Evolutionary conservation across 345 rosid genomes (phyloP).

Genomic region (Camelina laxa): DNA sequence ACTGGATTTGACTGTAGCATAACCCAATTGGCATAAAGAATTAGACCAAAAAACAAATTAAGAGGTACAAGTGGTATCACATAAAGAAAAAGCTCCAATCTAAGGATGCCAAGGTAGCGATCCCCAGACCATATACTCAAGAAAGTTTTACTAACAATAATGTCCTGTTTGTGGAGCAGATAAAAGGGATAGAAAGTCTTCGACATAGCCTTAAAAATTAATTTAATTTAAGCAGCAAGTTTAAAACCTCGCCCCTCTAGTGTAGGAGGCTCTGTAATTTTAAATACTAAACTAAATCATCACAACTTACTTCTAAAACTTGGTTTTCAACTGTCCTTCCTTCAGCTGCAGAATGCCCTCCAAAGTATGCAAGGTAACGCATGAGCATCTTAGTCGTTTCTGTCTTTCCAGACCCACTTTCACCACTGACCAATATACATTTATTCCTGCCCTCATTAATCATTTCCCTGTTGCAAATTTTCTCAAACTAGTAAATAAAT

Average conservation of each 20-base stretch:
- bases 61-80: conserved; percentile 18
- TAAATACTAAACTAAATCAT: conserved; percentile 4
- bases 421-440: conserved; percentile 92
- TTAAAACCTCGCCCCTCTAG: neutral
- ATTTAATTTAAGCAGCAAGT: neutral
- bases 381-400: conserved; percentile 95
- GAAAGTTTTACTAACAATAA: conserved; percentile 17
- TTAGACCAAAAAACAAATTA: conserved; percentile 25
- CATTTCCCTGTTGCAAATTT: conserved; percentile 66
- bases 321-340: conserved; percentile 79
- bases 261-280: conserved; percentile 10
- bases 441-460: conserved; percentile 75
- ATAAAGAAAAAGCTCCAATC: conserved; percentile 18
- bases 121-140: conserved; percentile 3
- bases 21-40: conserved; percentile 19
- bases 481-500: conserved; percentile 30
- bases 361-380: conserved; percentile 88
- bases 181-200: conserved; percentile 9
- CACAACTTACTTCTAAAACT: conserved; percentile 75
- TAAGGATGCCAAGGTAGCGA: conserved; percentile 7
- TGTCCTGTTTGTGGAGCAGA: neutral
- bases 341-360: conserved; percentile 68
- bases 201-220: conserved; percentile 6
- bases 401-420: conserved; percentile 97
- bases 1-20: conserved; percentile 88